Percentiles rank a stretch among this genome's conserved stretches.
Conservation (phyloP, 176 grass and related monocot species). For the Eremochloa ophiuroides region DNA sequence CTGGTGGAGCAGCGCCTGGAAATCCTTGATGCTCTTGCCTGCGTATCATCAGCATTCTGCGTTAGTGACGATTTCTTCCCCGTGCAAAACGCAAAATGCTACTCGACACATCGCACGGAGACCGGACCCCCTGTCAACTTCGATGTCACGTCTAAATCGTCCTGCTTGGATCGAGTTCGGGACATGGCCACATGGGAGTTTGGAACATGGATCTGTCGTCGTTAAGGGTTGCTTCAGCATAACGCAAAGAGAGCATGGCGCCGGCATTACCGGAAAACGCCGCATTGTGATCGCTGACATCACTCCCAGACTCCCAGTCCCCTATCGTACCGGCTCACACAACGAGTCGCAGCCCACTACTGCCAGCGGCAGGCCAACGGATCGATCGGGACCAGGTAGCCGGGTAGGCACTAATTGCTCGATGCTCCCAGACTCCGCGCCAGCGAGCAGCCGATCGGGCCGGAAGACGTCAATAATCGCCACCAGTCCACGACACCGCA, state of each 20-base stretch:
- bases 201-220: background rate
- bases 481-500: background rate
- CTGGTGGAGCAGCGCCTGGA: conserved; percentile 63
- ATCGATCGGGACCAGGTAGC: background rate
- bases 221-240: background rate
- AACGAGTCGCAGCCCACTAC: background rate
- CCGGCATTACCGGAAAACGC: background rate
- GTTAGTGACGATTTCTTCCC: no score
- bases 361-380: background rate
- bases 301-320: no score
- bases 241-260: background rate
- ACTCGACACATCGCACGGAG: background rate
- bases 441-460: background rate
- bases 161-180: background rate
- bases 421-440: background rate
- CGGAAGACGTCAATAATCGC: background rate
- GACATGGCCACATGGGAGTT: background rate
- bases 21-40: conserved; percentile 76
- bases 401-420: background rate
- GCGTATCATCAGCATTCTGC: background rate
- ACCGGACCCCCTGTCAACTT: background rate
- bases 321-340: background rate
- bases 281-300: background rate
- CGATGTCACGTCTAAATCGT: background rate
- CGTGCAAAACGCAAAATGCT: no score